Evolutionary conservation across 192 early-diverging fungal species (phyloP), one percentile per base, ranked within the genome.

Genomic region (Podila minutissima): DNA sequence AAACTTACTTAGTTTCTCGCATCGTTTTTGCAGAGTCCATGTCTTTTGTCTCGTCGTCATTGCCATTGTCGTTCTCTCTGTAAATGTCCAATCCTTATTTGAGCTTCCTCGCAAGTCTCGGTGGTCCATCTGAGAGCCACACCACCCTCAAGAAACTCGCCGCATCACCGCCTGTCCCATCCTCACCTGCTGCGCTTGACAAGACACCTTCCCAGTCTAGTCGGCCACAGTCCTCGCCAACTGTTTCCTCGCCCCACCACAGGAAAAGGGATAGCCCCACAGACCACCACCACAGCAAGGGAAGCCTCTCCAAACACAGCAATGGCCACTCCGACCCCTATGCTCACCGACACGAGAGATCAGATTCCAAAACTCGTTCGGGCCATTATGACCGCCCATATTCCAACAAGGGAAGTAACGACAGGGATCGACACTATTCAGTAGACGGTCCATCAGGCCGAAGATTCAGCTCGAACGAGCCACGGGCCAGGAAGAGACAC

Each of bases 51-150:
- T 28, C 55, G 26, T 58, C 55, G 55, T 26, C 55, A 26, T 28
- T 58, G 55, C n/a, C n/a, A 9, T 5, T 22, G 22, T n/a, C 41
- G 41, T 61, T 24, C 31, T 61, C 4, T 19, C 26, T 28, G 26
- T 79, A 79, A 79, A 81, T 81, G 77, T 72, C 77, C 64, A 81
- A 81, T 66, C 77, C 77, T 35, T 81, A 81, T 69, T 57, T 81
- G 15, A 65, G 22, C 62, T 81, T 81, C 37, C 61, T 81, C 26
- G 71, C 66, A 48, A 73, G 71, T 73, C 66, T 81, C 62, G 77
- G 77, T 49, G 75, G 75, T 51, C 59, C 75, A 66, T 64, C 68
- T 22, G 76, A 66, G 59, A 73, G 77, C 67, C 71, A 81, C 62
- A 69, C 77, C 59, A 81, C 71, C 58, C 77, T 81, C 66, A 68